A percentile compares a stretch with the other conserved stretches of the same genome.
phyloP scores from a whole-genome alignment of 441 rosid genomes.

The Adansonia madagascariensis region DNA sequence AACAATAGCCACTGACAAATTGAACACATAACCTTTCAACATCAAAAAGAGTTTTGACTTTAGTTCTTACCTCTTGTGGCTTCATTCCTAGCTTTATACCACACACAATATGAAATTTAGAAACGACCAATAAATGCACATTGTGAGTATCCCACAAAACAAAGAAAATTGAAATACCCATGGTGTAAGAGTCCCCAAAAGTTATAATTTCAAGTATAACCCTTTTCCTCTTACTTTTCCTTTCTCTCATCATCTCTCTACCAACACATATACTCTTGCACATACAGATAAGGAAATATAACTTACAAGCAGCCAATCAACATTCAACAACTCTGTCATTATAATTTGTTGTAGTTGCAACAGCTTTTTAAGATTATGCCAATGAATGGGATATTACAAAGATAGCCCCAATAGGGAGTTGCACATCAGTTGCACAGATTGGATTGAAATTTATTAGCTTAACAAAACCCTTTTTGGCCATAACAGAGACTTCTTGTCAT shows the following conservation, averaged over 20 bases:
- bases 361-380: slow-evolving; percentile 96
- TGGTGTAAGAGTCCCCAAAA: neutral
- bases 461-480: slow-evolving; percentile 94
- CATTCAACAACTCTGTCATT: slow-evolving; percentile 97
- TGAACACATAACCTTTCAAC: slow-evolving; percentile 80
- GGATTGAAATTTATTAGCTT: slow-evolving; percentile 99
- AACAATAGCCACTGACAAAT: slow-evolving; percentile 57
- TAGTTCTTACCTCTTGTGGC: slow-evolving; percentile 64
- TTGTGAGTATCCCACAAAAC: slow-evolving; percentile 6
- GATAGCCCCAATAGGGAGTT: slow-evolving; percentile 91
- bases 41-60: slow-evolving; percentile 84
- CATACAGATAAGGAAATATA: slow-evolving; percentile 9
- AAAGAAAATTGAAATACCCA: neutral
- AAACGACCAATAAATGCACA: slow-evolving; percentile 12
- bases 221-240: neutral
- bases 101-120: slow-evolving; percentile 63
- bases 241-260: neutral
- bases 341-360: slow-evolving; percentile 94
- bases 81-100: slow-evolving; percentile 88
- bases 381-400: slow-evolving; percentile 92
- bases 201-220: neutral
- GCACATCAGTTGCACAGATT: slow-evolving; percentile 86
- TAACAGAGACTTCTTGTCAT: slow-evolving; percentile 85
- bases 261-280: neutral
- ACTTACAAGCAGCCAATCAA: slow-evolving; percentile 81